These are phyloP conservation scores for Lathyrus tuberosus DNA, from an alignment of 306 rosid genomes.

Conservation along the genomic window DNA sequence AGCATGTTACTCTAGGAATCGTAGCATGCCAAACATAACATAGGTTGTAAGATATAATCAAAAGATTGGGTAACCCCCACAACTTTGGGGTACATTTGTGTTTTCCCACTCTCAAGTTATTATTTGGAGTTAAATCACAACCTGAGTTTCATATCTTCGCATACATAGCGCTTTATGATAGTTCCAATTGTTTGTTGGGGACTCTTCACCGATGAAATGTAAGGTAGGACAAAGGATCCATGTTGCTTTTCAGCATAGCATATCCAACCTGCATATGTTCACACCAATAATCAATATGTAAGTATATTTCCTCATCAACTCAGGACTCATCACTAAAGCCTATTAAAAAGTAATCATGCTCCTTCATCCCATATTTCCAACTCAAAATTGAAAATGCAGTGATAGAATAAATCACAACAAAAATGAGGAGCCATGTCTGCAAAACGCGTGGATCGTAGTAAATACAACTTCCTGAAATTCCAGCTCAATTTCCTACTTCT, in stretches of 20 bases:
- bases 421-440: constrained; percentile 3
- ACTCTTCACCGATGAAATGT: constrained; percentile 86
- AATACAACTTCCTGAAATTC: constrained; percentile 7
- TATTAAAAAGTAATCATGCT: constrained; percentile 29
- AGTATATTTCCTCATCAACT: background rate
- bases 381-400: background rate
- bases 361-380: constrained; percentile 1
- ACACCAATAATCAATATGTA: constrained; percentile 13
- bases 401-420: background rate
- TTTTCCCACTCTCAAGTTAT: background rate
- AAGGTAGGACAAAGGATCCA: constrained; percentile 82
- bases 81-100: constrained; percentile 1
- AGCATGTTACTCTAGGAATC: constrained; percentile 7
- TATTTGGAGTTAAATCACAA: constrained; percentile 42
- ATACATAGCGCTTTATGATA: constrained; percentile 64
- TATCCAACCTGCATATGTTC: constrained; percentile 77
- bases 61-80: constrained; percentile 11
- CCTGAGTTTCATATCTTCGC: constrained; percentile 79
- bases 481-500: constrained; percentile 24
- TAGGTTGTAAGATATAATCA: constrained; percentile 18
- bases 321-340: constrained; percentile 2
- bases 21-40: constrained; percentile 25
- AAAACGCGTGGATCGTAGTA: constrained; percentile 4
- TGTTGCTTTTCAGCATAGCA: constrained; percentile 98
- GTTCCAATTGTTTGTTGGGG: constrained; percentile 93